Evolutionary conservation across 345 rosid genomes (phyloP), one percentile per base, ranked within the genome.

Genomic region (Sisymbrium altissimum): DNA sequence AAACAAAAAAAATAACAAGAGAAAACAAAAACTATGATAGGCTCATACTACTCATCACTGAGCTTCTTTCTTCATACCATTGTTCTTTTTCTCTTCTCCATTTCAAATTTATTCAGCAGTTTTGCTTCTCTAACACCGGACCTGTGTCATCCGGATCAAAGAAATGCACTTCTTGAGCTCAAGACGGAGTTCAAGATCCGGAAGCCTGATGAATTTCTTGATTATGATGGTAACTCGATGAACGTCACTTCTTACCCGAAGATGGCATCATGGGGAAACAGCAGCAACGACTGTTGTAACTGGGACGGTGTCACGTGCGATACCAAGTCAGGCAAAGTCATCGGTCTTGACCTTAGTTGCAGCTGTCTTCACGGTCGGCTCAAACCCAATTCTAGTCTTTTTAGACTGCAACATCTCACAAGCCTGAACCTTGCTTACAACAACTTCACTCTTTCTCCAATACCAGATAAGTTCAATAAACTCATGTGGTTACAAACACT

Each of bases 341-440:
- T 65, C 11, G 69, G 54, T 17, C 54, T 65, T 30, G 56, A 65
- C 29, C 70, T 65, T 12, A 46, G 56, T 29, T 9, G 56, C 43
- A 46, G 70, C 17, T 45, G 43, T 65, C 57, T 65, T 33, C 57
- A 65, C 6, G 70, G 70, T 49, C 43, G 55, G 40, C 29, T 65
- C 9, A 25, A 45, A 44, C 10, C 25, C 0, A 46, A 18, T 3
- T 15, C 39, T 15, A 65, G 70, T 48, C 56, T 46, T 30, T 65
- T 65, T 19, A 10, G n/a, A 11, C 56, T 65, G 17, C 10, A 19
- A 27, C 38, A 46, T 48, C 70, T 65, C 27, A 72, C 32, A 23
- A 27, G 9, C 6, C 83, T 83, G 4, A 63, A 77, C 8, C 80
- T 81, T 3, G 63, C 83, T 66, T 27, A 7, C 41, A 77, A 81